Base-by-base conservation (phyloP, 1,284 basidiomycete genomes). In the Pseudozyma sp. region DNA sequence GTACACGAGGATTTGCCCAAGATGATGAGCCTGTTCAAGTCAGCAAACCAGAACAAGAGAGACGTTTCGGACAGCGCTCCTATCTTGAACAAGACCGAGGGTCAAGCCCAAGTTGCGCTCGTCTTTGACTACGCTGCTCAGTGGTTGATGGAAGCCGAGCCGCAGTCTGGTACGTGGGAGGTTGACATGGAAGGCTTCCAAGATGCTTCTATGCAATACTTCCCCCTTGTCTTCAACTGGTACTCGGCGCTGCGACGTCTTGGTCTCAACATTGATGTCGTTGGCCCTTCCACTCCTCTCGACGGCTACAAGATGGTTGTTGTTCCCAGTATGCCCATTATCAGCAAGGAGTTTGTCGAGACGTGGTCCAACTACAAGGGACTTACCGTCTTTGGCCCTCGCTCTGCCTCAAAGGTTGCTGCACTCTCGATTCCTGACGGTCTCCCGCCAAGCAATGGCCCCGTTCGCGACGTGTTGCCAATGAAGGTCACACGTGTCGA, bases 241-340 rank as follows among this genome's bases (percentile, higher is more conserved):
- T 70, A 76, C 64, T 42, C 66, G 1, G 76, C 76, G 6, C 57
- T 78, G 38, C 72, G 76, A 16, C 54, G 73, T 19, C 52, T 78
- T n/a, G 76, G 73, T 13, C 56, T 78, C 42, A 72, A 69, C 45
- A 60, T 78, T 36, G 76, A 78, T 45, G 57, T 78, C 6, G 66
- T 78, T 12, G 70, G 70, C 5, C 59, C 76, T 12, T 50, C 53
- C 2, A 70, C 57, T 4, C 40, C 52, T 31, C 66, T 76, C 2
- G 63, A 67, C 12, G 65, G 59, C 6, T 78, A 78, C 70, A 61
- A 61, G 43, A 69, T 78, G 70, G 56, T 76, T 19, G 66, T 68
- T 6, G 66, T 74, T 2, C 76, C 76, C 14, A 70, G 66, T 42
- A 73, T 78, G 70, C 64, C 73, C 10, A 48, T 69, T 48, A 59